Percentiles rank a stretch among this genome's conserved stretches.
phyloP scores from a whole-genome alignment of 352 stramenopile species.

The Pythium plurisporium region DNA sequence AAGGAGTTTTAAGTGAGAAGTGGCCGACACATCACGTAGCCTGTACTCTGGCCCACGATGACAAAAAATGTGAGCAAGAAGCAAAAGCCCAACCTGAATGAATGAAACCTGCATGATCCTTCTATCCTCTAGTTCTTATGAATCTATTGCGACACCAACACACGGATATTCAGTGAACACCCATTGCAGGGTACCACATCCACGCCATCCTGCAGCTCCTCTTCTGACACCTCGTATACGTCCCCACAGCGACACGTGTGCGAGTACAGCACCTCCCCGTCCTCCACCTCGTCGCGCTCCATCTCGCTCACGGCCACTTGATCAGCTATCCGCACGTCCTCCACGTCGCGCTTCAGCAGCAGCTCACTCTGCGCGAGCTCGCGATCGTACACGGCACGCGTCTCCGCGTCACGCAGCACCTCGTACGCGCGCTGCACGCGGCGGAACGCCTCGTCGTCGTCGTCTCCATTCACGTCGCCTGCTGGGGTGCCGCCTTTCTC shows the following conservation, averaged over 20 bases:
- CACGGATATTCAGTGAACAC: slow-evolving; percentile 78
- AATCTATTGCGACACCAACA: slow-evolving; percentile 19
- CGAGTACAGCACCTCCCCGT: slow-evolving; percentile 49
- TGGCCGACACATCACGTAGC: not conserved
- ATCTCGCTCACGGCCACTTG: slow-evolving; percentile 48
- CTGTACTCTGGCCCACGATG: not conserved
- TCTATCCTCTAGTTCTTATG: slow-evolving; percentile 2
- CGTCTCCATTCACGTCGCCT: slow-evolving; percentile 10
- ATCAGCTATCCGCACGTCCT: slow-evolving; percentile 62
- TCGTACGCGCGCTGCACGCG: slow-evolving; percentile 68
- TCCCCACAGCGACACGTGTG: slow-evolving; percentile 71
- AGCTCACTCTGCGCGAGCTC: slow-evolving; percentile 35
- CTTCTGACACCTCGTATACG: slow-evolving; percentile 57
- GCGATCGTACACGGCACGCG: slow-evolving; percentile 50
- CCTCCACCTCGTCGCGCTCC: slow-evolving; percentile 32
- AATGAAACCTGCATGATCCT: slow-evolving; percentile 13
- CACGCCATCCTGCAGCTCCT: slow-evolving; percentile 58
- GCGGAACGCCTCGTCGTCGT: slow-evolving; percentile 33
- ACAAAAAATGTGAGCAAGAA: not conserved
- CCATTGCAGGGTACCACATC: slow-evolving; percentile 73
- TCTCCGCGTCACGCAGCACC: slow-evolving; percentile 39
- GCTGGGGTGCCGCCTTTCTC: too few species aligned
- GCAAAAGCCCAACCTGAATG: not conserved
- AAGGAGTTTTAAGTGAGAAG: slow-evolving; percentile 80
- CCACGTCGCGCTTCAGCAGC: slow-evolving; percentile 30